Evolutionary conservation across 495 filamentous ascomycete species (phyloP).

Genomic region (Penicillium cataractarum): DNA sequence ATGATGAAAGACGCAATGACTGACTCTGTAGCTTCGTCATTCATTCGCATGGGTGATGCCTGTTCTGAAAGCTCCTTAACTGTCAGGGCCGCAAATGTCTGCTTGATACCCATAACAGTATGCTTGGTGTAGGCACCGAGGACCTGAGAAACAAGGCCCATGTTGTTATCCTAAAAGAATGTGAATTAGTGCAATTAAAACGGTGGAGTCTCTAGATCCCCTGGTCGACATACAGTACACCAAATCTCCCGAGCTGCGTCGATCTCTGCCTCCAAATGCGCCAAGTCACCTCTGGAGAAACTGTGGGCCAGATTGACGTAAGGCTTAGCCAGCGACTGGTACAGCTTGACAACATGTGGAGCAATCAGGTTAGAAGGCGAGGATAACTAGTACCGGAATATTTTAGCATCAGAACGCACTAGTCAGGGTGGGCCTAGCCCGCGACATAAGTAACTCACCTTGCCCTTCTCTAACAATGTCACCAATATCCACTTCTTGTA

Average conservation of each 20-base stretch:
- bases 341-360: conserved; percentile 55
- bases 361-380: conserved; percentile 50
- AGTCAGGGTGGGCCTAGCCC: background rate
- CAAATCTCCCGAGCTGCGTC: conserved; percentile 60
- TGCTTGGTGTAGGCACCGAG: conserved; percentile 50
- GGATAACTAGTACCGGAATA: conserved; percentile 31
- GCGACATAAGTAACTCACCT: conserved; percentile 43
- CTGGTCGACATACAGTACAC: conserved; percentile 53
- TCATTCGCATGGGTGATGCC: conserved; percentile 43
- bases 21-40: conserved; percentile 48
- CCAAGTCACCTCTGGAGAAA: conserved; percentile 64
- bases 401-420: conserved; percentile 17
- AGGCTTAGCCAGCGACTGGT: conserved; percentile 63
- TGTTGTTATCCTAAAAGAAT: conserved; percentile 58
- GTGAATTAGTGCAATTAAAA: conserved; percentile 17
- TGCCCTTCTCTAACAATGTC: conserved; percentile 71
- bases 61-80: conserved; percentile 45
- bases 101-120: conserved; percentile 46
- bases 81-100: conserved; percentile 52
- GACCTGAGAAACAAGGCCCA: conserved; percentile 57
- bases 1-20: conserved; percentile 58
- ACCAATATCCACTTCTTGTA: conserved; percentile 95
- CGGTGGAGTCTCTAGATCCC: background rate
- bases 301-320: conserved; percentile 70
- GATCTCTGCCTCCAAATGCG: conserved; percentile 60